These are phyloP conservation scores for Aspergillus coremiiformis DNA, from an alignment of 495 filamentous ascomycete species.

Conservation along the genomic window DNA sequence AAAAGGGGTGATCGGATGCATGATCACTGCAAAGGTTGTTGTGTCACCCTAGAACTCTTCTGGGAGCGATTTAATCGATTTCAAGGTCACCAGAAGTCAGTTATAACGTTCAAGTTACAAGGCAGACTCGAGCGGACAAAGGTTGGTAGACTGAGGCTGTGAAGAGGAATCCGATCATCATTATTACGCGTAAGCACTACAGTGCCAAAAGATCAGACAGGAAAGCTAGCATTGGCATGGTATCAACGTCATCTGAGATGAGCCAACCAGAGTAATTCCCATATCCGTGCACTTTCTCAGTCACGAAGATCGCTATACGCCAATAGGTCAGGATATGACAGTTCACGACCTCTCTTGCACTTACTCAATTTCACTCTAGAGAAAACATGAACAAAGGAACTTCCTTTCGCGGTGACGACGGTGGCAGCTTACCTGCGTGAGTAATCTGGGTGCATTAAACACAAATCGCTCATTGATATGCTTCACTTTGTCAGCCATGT, in stretches of 20 bases:
- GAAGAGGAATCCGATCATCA: neutral
- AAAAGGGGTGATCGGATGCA: neutral
- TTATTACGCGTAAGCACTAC: neutral
- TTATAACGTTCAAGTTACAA: neutral
- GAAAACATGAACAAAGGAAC: neutral
- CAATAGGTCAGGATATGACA: neutral
- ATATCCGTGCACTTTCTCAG: neutral
- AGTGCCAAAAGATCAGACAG: neutral
- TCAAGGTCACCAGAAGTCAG: neutral
- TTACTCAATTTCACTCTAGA: slow-evolving; percentile 9
- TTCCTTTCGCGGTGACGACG: neutral
- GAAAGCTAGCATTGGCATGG: no score
- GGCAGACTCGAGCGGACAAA: neutral
- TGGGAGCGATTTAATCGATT: neutral
- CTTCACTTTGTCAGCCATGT: neutral
- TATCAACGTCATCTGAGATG: neutral
- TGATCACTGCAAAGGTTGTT: neutral
- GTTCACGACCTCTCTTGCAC: neutral
- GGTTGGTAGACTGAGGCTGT: neutral
- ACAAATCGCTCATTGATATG: slow-evolving; percentile 8
- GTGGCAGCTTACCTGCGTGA: slow-evolving; percentile 3
- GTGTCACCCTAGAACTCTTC: neutral
- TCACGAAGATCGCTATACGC: slow-evolving; percentile 5
- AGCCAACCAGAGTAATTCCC: neutral
- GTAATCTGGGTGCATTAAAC: slow-evolving; percentile 10